Evolutionary conservation across 2,329 filamentous ascomycete species (phyloP).

Genomic region (Xylaria sp.): DNA sequence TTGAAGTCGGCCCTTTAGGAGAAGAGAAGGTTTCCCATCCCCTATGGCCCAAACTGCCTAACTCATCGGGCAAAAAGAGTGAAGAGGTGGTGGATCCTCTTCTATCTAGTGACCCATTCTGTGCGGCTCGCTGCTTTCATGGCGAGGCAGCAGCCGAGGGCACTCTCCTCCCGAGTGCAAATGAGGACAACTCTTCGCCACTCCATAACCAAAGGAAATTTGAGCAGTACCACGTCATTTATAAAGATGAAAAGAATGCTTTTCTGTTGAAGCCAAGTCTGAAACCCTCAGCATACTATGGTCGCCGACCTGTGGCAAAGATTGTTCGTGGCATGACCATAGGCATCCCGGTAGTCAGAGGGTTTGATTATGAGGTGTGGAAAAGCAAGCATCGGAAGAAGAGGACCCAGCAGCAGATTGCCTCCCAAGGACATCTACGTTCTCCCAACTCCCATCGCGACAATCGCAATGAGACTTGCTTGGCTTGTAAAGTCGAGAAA

Average conservation of each 20-base stretch:
- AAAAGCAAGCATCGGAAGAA: constrained; percentile 71
- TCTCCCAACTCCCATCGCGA: constrained; percentile 44
- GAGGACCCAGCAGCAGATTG: constrained; percentile 46
- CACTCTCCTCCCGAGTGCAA: constrained; percentile 45
- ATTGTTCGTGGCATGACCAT: constrained; percentile 86
- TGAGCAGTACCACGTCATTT: constrained; percentile 83
- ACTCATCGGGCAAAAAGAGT: constrained; percentile 50
- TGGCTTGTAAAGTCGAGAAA: constrained; percentile 71
- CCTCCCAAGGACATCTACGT: constrained; percentile 40
- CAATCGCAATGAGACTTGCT: constrained; percentile 52
- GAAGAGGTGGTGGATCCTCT: constrained; percentile 50
- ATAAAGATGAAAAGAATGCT: constrained; percentile 78
- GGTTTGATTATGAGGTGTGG: constrained; percentile 84
- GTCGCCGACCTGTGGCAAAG: constrained; percentile 80
- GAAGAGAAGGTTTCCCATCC: constrained; percentile 90
- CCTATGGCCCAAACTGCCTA: constrained; percentile 75
- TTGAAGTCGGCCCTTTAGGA: constrained; percentile 87
- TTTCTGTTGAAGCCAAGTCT: constrained; percentile 88
- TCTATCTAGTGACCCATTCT: constrained; percentile 66
- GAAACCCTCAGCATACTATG: constrained; percentile 85
- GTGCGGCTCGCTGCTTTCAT: constrained; percentile 67
- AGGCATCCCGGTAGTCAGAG: constrained; percentile 87
- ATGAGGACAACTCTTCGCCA: constrained; percentile 53
- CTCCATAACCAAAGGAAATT: constrained; percentile 67
- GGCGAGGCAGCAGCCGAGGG: constrained; percentile 69